phyloP scores from a whole-genome alignment of 2,329 filamentous ascomycete species.

The Zelopaecilomyces penicillatus region DNA sequence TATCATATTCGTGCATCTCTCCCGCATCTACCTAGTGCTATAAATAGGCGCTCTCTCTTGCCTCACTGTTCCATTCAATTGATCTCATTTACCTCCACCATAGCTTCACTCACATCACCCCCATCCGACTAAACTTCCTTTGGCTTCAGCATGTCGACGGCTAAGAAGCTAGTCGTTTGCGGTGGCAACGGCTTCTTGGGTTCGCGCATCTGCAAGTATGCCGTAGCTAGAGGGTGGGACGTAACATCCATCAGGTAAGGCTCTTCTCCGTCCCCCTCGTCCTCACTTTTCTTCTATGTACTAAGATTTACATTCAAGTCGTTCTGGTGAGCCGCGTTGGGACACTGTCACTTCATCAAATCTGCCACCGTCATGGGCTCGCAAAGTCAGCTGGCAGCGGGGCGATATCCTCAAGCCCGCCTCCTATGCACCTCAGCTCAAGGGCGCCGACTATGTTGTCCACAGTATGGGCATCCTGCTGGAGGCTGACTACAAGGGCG shows the following conservation, averaged over 20 bases:
- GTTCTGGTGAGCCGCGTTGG: constrained; percentile 86
- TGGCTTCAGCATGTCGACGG: constrained; percentile 39
- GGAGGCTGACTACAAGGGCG: constrained; percentile 95
- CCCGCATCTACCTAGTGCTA: too few species aligned
- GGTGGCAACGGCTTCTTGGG: constrained; percentile 92
- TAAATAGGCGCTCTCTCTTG: background rate
- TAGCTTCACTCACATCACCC: background rate
- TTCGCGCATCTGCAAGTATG: constrained; percentile 82
- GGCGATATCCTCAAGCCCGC: constrained; percentile 79
- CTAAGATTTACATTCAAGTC: constrained; percentile 43
- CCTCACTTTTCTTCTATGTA: background rate
- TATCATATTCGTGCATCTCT: too few species aligned
- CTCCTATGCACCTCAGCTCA: constrained; percentile 69
- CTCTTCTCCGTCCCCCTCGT: background rate
- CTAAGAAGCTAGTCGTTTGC: constrained; percentile 79
- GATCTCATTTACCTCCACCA: too few species aligned
- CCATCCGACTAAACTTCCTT: background rate
- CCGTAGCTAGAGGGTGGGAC: constrained; percentile 77
- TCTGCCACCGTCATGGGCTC: constrained; percentile 69
- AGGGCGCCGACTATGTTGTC: constrained; percentile 73
- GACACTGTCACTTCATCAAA: constrained; percentile 63
- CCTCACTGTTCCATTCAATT: too few species aligned
- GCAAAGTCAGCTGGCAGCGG: constrained; percentile 75
- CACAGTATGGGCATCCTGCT: constrained; percentile 94
- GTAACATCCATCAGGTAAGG: constrained; percentile 83